Evolutionary conservation across 495 filamentous ascomycete species (phyloP).

Genomic region (Jackrogersella minutella): DNA sequence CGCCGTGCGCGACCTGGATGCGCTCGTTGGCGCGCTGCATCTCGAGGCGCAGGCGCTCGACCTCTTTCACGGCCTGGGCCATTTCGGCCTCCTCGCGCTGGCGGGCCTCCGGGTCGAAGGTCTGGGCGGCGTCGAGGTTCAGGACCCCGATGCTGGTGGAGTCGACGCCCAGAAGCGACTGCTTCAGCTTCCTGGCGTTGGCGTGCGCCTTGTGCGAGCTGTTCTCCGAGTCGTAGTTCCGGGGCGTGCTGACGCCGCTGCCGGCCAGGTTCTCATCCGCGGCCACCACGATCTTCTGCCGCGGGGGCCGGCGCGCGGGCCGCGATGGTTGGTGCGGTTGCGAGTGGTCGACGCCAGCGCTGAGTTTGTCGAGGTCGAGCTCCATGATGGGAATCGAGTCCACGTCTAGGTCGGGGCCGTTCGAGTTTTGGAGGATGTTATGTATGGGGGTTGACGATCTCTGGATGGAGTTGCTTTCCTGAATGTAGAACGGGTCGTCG

Average conservation of each 20-base stretch:
- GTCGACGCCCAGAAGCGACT: conserved; percentile 79
- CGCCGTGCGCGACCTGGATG: conserved; percentile 73
- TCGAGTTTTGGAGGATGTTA: conserved; percentile 70
- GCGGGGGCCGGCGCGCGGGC: conserved; percentile 44
- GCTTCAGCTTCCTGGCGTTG: conserved; percentile 51
- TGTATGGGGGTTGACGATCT: conserved; percentile 72
- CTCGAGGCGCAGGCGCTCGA: conserved; percentile 82
- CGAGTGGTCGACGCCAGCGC: conserved; percentile 38
- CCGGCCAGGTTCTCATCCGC: conserved; percentile 65
- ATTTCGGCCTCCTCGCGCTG: conserved; percentile 81
- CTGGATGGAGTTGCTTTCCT: conserved; percentile 57
- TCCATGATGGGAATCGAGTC: conserved; percentile 96
- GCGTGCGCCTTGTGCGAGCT: conserved; percentile 44
- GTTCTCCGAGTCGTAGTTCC: conserved; percentile 56
- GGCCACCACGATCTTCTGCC: conserved; percentile 65
- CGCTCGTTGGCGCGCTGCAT: conserved; percentile 92
- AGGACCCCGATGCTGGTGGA: conserved; percentile 77
- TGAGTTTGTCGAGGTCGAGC: conserved; percentile 70
- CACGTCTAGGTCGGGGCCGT: conserved; percentile 81
- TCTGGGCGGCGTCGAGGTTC: conserved; percentile 61
- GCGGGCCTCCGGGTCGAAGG: conserved; percentile 59
- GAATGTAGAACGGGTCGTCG: conserved; percentile 97
- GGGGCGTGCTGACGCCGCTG: conserved; percentile 51
- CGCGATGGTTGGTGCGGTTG: conserved; percentile 14
- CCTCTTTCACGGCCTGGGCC: conserved; percentile 81